phyloP scores from a whole-genome alignment of 345 rosid genomes.

The Angophora floribunda region DNA sequence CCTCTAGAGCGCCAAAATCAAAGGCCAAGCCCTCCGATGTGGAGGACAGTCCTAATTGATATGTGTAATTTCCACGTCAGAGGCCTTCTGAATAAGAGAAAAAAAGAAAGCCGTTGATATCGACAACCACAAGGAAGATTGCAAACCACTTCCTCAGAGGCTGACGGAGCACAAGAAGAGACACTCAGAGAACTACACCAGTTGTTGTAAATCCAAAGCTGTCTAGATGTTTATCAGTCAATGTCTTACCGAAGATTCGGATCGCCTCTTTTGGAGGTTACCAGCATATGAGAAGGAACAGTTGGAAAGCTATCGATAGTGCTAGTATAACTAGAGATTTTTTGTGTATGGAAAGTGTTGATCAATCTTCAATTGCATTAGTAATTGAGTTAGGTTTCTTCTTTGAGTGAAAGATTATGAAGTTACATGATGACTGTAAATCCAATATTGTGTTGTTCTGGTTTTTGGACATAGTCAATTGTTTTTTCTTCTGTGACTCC shows the following conservation, averaged over 20 bases:
- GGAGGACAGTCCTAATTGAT: background rate
- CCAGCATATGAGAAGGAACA: background rate
- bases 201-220: background rate
- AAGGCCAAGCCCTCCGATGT: background rate
- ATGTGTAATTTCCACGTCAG: background rate
- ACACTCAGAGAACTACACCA: background rate
- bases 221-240: background rate
- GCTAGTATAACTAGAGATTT: background rate
- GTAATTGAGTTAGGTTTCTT: background rate
- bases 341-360: background rate
- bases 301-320: background rate
- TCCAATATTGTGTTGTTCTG: background rate
- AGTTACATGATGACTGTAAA: background rate
- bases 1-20: constrained; percentile 16
- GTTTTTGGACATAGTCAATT: background rate
- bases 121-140: background rate
- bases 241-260: background rate
- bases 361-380: background rate
- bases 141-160: background rate
- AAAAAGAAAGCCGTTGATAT: background rate
- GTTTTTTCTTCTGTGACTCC: background rate
- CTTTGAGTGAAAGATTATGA: background rate
- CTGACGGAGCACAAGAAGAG: background rate
- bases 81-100: background rate
- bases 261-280: background rate